Conservation (phyloP, 164 flowering plant species). For the Vitis riparia region DNA sequence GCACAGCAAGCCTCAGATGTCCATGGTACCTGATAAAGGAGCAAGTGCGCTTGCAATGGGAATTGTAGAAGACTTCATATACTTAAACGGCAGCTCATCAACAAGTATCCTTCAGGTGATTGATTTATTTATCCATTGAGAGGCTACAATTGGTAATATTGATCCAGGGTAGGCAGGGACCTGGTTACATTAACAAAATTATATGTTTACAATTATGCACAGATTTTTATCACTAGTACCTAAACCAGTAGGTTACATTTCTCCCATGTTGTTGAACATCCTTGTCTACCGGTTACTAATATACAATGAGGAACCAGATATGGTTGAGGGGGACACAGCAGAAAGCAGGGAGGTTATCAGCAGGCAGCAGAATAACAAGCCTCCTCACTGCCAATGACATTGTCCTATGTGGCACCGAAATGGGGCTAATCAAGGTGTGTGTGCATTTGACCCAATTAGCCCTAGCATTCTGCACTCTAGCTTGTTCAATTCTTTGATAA, state of each 20-base stretch:
- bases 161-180: no score
- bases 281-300: not conserved
- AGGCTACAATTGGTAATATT: not conserved
- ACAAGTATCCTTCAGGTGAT: constrained; percentile 58
- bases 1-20: constrained; percentile 37
- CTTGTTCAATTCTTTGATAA: not conserved
- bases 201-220: no score
- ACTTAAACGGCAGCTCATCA: constrained; percentile 59
- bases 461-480: not conserved
- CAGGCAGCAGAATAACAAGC: constrained; percentile 82
- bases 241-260: no score
- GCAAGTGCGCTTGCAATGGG: constrained; percentile 47
- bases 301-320: constrained; percentile 34
- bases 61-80: constrained; percentile 82
- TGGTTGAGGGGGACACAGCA: constrained; percentile 72
- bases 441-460: not conserved
- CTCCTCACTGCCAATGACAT: constrained; percentile 71
- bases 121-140: not conserved
- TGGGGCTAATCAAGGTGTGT: constrained; percentile 69
- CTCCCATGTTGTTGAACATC: not conserved
- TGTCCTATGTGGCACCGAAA: constrained; percentile 73
- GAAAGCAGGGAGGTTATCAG: constrained; percentile 73
- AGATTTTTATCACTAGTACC: no score
- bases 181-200: no score
- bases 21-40: constrained; percentile 41